Evolutionary conservation across 1,284 basidiomycete species (phyloP).

Genomic region (Earliella scabrosa): DNA sequence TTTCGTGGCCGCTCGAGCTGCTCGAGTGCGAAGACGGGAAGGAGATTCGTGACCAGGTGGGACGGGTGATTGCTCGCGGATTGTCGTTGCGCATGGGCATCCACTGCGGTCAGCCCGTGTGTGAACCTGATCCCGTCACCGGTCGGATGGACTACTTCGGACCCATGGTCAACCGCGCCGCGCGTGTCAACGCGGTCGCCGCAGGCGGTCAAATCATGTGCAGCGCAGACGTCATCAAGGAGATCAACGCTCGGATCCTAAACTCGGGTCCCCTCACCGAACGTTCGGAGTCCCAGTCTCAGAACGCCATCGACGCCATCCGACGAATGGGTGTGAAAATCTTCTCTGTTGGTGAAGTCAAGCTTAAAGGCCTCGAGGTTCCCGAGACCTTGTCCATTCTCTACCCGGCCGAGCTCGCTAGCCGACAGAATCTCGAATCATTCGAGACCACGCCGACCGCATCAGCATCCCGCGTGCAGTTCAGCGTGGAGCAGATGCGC

Average conservation of each 20-base stretch:
- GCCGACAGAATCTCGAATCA: conserved; percentile 66
- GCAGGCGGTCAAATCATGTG: conserved; percentile 96
- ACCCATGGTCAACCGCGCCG: conserved; percentile 91
- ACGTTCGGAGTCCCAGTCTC: conserved; percentile 57
- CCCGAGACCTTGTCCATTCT: conserved; percentile 87
- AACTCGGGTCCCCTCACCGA: conserved; percentile 62
- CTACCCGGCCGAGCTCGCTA: conserved; percentile 80
- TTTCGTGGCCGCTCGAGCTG: conserved; percentile 94
- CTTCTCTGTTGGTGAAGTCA: conserved; percentile 84
- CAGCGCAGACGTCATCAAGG: conserved; percentile 87
- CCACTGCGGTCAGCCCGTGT: conserved; percentile 91
- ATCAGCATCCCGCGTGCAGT: conserved; percentile 60
- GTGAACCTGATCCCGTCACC: conserved; percentile 94
- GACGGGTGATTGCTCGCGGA: conserved; percentile 83
- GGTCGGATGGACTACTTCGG: conserved; percentile 98
- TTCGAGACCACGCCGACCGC: conserved; percentile 40
- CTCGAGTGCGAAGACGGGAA: conserved; percentile 93
- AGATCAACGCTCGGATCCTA: conserved; percentile 71
- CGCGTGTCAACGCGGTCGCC: conserved; percentile 85
- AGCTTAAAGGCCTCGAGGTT: conserved; percentile 93
- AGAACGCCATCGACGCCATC: conserved; percentile 70
- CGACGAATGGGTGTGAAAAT: conserved; percentile 78
- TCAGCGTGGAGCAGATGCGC: conserved; percentile 80
- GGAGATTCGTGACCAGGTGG: conserved; percentile 73
- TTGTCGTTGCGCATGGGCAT: conserved; percentile 98